These are phyloP conservation scores for Heliamphora exappendiculata DNA, from an alignment of 148 eudicot genomes.

Conservation along the genomic window DNA sequence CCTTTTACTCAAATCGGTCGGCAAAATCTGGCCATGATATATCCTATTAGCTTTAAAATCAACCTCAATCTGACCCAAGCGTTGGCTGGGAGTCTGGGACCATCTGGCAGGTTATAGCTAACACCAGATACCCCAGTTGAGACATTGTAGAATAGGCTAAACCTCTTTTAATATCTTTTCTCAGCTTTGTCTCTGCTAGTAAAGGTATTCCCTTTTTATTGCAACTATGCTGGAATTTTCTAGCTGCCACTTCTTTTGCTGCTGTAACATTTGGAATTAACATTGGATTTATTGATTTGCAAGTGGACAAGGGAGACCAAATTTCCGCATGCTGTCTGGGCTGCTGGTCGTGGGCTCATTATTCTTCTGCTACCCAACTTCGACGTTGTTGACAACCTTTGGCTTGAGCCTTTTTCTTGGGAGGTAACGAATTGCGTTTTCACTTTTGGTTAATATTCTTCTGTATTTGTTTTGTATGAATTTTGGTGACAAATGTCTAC, in stretches of 20 bases:
- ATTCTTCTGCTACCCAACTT: conserved; percentile 84
- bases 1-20: not conserved
- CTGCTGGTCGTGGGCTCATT: conserved; percentile 89
- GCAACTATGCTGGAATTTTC: not conserved
- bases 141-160: not conserved
- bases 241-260: not conserved
- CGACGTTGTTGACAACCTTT: conserved; percentile 74
- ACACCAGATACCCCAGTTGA: not conserved
- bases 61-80: no score
- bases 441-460: not conserved
- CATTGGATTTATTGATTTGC: conserved; percentile 15
- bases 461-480: not conserved
- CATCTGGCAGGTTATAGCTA: not conserved
- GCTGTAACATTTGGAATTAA: not conserved
- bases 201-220: not conserved
- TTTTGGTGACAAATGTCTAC: not conserved
- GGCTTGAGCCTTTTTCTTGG: conserved; percentile 94
- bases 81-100: not conserved
- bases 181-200: not conserved
- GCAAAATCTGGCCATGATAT: not conserved
- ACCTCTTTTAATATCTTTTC: not conserved
- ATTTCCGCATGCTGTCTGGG: conserved; percentile 95
- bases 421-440: conserved; percentile 45
- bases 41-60: no score
- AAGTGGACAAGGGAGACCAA: conserved; percentile 89